phyloP scores from a whole-genome alignment of 2,329 filamentous ascomycete genomes.

The Aspergillus persii region DNA sequence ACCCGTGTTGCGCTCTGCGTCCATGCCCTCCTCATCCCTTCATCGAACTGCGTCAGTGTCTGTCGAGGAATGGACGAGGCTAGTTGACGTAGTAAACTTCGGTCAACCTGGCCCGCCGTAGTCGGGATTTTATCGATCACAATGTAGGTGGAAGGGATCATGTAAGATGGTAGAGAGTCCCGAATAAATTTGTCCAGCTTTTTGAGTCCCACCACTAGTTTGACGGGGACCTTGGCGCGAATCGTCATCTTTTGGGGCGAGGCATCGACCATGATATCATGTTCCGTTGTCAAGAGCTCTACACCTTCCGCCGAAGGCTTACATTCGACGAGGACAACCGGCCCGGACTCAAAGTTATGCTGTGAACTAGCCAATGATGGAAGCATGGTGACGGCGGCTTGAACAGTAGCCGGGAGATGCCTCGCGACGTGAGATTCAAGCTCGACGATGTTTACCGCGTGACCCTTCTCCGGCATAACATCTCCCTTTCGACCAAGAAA shows the following conservation, averaged over 20 bases:
- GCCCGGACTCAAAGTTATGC: slow-evolving; percentile 20
- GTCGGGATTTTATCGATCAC: slow-evolving; percentile 40
- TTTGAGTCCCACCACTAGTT: slow-evolving; percentile 37
- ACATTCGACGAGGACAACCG: slow-evolving; percentile 36
- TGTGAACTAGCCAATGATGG: slow-evolving; percentile 9
- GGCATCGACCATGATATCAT: slow-evolving; percentile 21
- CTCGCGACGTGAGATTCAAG: slow-evolving; percentile 39
- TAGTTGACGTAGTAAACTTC: slow-evolving; percentile 28
- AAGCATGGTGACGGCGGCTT: slow-evolving; percentile 29
- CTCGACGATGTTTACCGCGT: slow-evolving; percentile 41
- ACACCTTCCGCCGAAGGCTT: slow-evolving; percentile 25
- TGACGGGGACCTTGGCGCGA: slow-evolving; percentile 25
- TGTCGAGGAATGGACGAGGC: slow-evolving; percentile 27
- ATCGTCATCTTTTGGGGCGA: slow-evolving; percentile 14
- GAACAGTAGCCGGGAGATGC: slow-evolving; percentile 32
- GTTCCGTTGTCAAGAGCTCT: slow-evolving; percentile 24
- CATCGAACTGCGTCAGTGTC: slow-evolving; percentile 14
- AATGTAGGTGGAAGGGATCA: slow-evolving; percentile 45
- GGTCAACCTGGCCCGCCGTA: slow-evolving; percentile 28
- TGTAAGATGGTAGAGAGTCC: slow-evolving; percentile 46
- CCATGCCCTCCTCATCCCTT: slow-evolving; percentile 33
- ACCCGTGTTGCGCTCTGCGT: slow-evolving; percentile 25
- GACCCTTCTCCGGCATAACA: slow-evolving; percentile 34
- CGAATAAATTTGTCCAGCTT: slow-evolving; percentile 44
- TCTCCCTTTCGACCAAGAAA: slow-evolving; percentile 37